Evolutionary conservation across 192 early-diverging fungal genomes (phyloP), one percentile per base, ranked within the genome.

Genomic region (Coemansia sp.): DNA sequence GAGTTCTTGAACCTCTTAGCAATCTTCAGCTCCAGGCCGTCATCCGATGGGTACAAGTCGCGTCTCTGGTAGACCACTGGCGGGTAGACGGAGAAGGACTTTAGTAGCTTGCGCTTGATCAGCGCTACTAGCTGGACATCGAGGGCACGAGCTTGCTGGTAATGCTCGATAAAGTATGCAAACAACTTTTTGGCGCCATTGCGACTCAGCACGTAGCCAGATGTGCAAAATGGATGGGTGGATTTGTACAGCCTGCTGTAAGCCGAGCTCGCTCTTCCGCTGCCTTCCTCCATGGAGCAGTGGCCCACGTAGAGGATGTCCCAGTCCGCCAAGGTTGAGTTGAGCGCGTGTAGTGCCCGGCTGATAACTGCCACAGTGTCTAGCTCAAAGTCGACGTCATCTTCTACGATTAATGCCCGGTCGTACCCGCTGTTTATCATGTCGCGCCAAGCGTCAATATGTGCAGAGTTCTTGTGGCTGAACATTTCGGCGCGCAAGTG

Each of bases 331-430:
- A 1, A 19, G 1, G 74, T 42, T 4, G 32, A 35, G 20, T 63
- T 43, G 14, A 77, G 40, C 3, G 56, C 15, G 0, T 45, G 49
- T 17, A 82, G 38, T 0, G 78, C 65, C n/a, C 53, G 64, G 14
- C 25, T 46, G 17, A 80, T 72, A 4, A 49, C 60, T 0, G 59
- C 39, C 0, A 72, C 49, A 0, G 74, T 59, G 65, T 68, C 65
- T 10, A 79, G 15, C 37, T 82, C 79, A 63, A 86, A 81, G 54
- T 86, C 81, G 3, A 86, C 42, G 51, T 86, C 77, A 46, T 86
- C 84, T 27, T 86, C 84, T 20, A 83, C 15, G 4, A 86, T 59
- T 10, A 86, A 62, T 2, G 81, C 76, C 10, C 59, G 68, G 3
- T 56, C 49, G 61, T 70, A 68, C 3, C 68, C 73, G 20, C 60